These are phyloP conservation scores for Danielia reshetovae DNA, from an alignment of 805 yeast genomes.

Conservation along the genomic window DNA sequence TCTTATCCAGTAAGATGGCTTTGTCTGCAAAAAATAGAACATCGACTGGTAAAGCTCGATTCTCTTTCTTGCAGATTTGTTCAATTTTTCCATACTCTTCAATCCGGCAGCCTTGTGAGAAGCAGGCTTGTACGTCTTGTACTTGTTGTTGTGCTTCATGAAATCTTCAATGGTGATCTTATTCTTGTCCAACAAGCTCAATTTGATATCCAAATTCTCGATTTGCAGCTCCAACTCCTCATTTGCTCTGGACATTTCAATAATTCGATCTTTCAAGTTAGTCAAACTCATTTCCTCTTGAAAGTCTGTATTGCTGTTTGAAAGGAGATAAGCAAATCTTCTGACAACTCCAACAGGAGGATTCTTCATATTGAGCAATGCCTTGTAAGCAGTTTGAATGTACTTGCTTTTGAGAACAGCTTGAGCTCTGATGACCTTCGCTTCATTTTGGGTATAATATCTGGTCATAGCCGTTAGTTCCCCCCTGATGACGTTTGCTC, in stretches of 20 bases:
- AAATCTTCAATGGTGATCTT: conserved; percentile 76
- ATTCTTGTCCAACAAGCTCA: conserved; percentile 73
- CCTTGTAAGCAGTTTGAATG: conserved; percentile 68
- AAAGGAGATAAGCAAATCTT: conserved; percentile 70
- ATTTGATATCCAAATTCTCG: conserved; percentile 72
- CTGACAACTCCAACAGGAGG: conserved; percentile 78
- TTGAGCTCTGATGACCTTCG: conserved; percentile 69
- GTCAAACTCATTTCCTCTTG: conserved; percentile 71
- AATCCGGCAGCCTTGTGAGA: conserved; percentile 12
- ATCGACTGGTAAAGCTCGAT: conserved; percentile 71
- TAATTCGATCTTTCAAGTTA: conserved; percentile 61
- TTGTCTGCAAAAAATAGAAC: conserved; percentile 80
- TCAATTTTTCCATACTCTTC: conserved; percentile 28
- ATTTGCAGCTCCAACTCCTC: conserved; percentile 71
- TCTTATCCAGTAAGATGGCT: conserved; percentile 65
- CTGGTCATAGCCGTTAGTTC: conserved; percentile 26
- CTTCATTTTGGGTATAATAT: conserved; percentile 53
- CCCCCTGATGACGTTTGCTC: conserved; percentile 46
- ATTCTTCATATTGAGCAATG: conserved; percentile 62
- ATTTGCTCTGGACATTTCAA: conserved; percentile 64
- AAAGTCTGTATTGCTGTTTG: conserved; percentile 69
- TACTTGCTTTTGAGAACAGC: conserved; percentile 64
- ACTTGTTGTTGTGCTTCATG: conserved; percentile 39
- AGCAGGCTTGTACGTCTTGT: conserved; percentile 21
- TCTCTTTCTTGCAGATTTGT: conserved; percentile 44